Evolutionary conservation across 371 early-diverging fungal species (phyloP).

Genomic region (Mortierella sp.): DNA sequence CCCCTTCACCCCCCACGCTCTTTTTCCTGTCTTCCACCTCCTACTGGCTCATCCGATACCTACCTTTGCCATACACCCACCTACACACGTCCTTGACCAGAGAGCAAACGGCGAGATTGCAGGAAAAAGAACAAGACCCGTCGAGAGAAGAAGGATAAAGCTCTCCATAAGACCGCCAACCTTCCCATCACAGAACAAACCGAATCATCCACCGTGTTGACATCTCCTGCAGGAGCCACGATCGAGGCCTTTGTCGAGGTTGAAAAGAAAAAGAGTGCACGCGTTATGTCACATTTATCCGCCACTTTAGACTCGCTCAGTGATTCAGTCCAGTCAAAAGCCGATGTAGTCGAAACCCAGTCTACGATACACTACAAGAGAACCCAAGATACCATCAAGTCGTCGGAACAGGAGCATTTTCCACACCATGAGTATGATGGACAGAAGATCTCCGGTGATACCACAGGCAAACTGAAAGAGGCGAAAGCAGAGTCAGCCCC

Average conservation of each 20-base stretch:
- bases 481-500: too few relatives aligned
- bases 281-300: background rate
- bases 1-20: too few relatives aligned
- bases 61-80: too few relatives aligned
- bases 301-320: constrained; percentile 1
- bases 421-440: too few relatives aligned
- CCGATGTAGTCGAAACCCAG: background rate
- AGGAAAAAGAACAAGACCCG: too few relatives aligned
- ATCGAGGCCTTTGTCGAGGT: background rate
- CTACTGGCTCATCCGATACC: too few relatives aligned
- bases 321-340: background rate
- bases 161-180: constrained; percentile 6
- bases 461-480: too few relatives aligned
- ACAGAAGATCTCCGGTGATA: too few relatives aligned
- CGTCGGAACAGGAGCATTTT: too few relatives aligned
- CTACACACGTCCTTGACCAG: too few relatives aligned
- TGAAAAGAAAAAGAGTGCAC: background rate
- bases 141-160: constrained; percentile 36
- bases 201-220: background rate
- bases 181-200: background rate
- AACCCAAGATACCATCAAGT: background rate
- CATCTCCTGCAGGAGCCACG: background rate
- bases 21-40: too few relatives aligned
- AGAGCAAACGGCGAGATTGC: constrained; percentile 28
- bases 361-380: background rate